These are phyloP conservation scores for Sporormia fimetaria DNA, from an alignment of 495 filamentous ascomycete species.

Conservation along the genomic window DNA sequence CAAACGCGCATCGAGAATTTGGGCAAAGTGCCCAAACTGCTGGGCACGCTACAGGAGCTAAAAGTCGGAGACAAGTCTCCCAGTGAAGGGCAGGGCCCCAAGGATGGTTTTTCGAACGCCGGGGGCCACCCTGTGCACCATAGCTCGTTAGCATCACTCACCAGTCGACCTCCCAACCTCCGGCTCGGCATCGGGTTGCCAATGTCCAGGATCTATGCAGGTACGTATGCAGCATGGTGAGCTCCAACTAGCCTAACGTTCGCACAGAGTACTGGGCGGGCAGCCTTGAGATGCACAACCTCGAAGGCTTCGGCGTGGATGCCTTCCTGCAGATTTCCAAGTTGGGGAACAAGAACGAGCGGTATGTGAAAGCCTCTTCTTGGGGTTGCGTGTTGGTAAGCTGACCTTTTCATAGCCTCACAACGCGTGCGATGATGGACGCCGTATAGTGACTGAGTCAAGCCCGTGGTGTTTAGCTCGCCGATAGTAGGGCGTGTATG, in stretches of 20 bases:
- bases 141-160: conserved; percentile 63
- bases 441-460: conserved; percentile 64
- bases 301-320: conserved; percentile 97
- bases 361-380: conserved; percentile 27
- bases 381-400: neutral
- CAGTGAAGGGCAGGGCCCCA: conserved; percentile 11
- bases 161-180: conserved; percentile 73
- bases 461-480: too few species aligned
- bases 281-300: conserved; percentile 76
- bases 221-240: neutral
- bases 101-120: conserved; percentile 24
- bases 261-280: conserved; percentile 85
- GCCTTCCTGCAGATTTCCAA: conserved; percentile 95
- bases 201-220: conserved; percentile 83
- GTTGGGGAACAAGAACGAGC: conserved; percentile 97
- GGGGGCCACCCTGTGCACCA: too few species aligned
- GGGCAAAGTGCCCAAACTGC: conserved; percentile 77
- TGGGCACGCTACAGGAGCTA: conserved; percentile 89
- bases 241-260: neutral
- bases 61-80: conserved; percentile 16
- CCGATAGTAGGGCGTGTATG: too few species aligned
- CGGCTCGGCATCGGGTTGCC: conserved; percentile 88
- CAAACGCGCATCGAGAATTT: conserved; percentile 68
- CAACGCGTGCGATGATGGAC: conserved; percentile 77
- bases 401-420: conserved; percentile 42